Evolutionary conservation across 441 rosid species (phyloP), one percentile per base, ranked within the genome.

Genomic region (Pelargonium australe): DNA sequence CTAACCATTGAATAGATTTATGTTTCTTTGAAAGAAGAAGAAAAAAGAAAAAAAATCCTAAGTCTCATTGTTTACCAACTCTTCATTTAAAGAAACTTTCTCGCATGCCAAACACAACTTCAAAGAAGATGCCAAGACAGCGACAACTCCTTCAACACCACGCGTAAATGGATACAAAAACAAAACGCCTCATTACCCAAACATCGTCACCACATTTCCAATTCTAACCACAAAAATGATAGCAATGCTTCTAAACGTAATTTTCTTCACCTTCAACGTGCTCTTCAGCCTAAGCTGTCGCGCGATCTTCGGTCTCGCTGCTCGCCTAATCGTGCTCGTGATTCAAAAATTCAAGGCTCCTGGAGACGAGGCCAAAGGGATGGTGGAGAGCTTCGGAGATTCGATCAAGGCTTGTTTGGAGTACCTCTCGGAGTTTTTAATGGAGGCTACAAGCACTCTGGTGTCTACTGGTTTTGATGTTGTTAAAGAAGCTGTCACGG

Each of bases 261-360:
- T 86, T 60, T 79, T 79, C 74, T 75, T 53, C 68, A 1, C 72
- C 10, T 37, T 77, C 34, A 68, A 43, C 76, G 13, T 75, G 14
- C 0, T 78, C 63, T 64, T 79, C 7, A 76, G 51, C 72, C 66
- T 83, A n/a, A 19, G 75, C 12, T 74, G 79, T 1, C 78, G 76
- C 8, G 19, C 75, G 43, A 70, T 81, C 78, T 76, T 84, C 71
- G 60, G 58, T 19, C 0, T 51, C 0, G 37, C 62, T 0, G 86
- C 85, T 12, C 11, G 61, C 49, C 5, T 72, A 8, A 13, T 81
- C 0, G 74, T 82, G 66, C 20, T 80, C 3, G 20, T 84, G 44
- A 68, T 84, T 73, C 73, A 81, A 9, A 82, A 71, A 14, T 68
- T 78, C 43, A 74, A 66, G 63, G 61, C 79, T 0, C 85, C 86